phyloP scores from a whole-genome alignment of 1,284 basidiomycete genomes.

The Wolfiporia cocos region DNA sequence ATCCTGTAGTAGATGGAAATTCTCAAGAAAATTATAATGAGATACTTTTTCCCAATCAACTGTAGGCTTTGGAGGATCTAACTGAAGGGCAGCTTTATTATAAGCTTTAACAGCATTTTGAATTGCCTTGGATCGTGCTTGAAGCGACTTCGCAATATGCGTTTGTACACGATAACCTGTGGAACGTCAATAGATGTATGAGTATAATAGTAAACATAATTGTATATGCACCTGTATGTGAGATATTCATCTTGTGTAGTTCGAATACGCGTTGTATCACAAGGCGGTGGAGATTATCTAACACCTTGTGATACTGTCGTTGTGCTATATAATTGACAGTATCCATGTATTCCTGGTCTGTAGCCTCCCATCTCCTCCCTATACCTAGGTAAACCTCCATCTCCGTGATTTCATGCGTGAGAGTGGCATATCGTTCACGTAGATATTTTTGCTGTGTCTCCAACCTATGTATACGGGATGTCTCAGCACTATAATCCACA shows the following conservation, averaged over 20 bases:
- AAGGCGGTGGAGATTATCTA: conserved; percentile 22
- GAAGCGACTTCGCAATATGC: conserved; percentile 21
- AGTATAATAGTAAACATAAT: no score
- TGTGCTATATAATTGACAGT: conserved; percentile 11
- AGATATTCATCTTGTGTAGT: conserved; percentile 24
- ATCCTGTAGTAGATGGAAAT: conserved; percentile 30
- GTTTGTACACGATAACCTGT: conserved; percentile 21
- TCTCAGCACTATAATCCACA: neutral
- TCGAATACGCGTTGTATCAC: conserved; percentile 28
- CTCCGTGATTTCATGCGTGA: conserved; percentile 8
- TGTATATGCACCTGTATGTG: conserved; percentile 16
- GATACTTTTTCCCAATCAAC: conserved; percentile 25
- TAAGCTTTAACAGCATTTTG: conserved; percentile 17
- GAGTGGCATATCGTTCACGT: neutral
- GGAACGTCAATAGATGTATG: no score
- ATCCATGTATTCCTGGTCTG: conserved; percentile 9
- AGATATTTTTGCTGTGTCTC: neutral
- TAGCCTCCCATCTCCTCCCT: conserved; percentile 15
- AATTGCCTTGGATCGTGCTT: conserved; percentile 17
- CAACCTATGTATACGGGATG: neutral
- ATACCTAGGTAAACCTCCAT: conserved; percentile 19
- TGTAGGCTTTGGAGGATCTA: conserved; percentile 18
- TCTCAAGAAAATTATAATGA: conserved; percentile 27
- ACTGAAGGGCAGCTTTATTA: conserved; percentile 18
- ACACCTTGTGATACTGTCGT: conserved; percentile 18